Conservation (phyloP, 768 basidiomycete genomes). For the Tubosaeta sp. region DNA sequence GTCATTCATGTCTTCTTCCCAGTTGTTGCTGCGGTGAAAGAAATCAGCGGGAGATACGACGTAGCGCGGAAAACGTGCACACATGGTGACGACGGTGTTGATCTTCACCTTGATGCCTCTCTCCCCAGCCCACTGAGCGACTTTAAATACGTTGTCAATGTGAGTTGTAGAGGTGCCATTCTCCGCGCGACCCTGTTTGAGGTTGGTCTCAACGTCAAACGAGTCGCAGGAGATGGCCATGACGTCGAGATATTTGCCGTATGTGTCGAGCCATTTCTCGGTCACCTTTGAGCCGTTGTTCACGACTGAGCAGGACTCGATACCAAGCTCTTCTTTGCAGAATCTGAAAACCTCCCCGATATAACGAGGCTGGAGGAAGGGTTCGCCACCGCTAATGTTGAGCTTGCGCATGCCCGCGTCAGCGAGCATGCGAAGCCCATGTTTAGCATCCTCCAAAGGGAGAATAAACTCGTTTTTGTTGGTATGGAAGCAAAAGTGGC, state of each 20-base stretch:
- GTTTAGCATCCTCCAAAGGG: constrained; percentile 34
- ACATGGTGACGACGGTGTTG: constrained; percentile 33
- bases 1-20: constrained; percentile 39
- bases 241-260: constrained; percentile 37
- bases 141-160: constrained; percentile 32
- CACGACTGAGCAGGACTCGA: constrained; percentile 35
- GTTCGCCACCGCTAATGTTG: constrained; percentile 37
- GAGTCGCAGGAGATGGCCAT: constrained; percentile 42
- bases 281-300: constrained; percentile 40
- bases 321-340: constrained; percentile 34
- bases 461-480: constrained; percentile 33
- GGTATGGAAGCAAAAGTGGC: constrained; percentile 42
- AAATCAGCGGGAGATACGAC: background rate
- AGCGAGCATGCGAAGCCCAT: constrained; percentile 29
- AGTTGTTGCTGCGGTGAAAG: constrained; percentile 28
- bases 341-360: constrained; percentile 37
- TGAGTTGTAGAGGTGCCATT: constrained; percentile 30
- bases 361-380: constrained; percentile 35
- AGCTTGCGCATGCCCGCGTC: constrained; percentile 35
- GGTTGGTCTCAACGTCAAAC: constrained; percentile 35
- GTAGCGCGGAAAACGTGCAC: background rate
- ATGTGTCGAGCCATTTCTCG: constrained; percentile 37
- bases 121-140: constrained; percentile 33
- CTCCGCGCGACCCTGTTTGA: constrained; percentile 32
- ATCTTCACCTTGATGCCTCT: constrained; percentile 37